Evolutionary conservation across 306 rosid species (phyloP).

Genomic region (Cyclanthera cordifolia): DNA sequence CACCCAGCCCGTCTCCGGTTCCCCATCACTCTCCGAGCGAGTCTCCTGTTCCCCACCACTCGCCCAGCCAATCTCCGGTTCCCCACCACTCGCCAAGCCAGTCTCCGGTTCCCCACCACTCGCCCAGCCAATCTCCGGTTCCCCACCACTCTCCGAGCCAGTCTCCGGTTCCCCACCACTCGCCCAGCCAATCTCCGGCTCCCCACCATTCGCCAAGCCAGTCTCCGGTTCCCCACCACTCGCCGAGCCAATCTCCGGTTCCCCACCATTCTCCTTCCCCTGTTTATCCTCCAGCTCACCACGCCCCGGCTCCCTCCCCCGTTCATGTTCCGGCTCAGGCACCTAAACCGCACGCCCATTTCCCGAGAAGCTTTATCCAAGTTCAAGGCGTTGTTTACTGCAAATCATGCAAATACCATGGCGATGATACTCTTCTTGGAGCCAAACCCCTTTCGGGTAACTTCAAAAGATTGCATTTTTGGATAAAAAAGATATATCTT

Average conservation of each 20-base stretch:
- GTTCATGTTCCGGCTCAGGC: background rate
- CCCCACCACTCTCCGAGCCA: slow-evolving; percentile 9
- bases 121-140: slow-evolving; percentile 2
- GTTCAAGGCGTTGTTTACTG: slow-evolving; percentile 83
- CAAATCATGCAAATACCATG: slow-evolving; percentile 65
- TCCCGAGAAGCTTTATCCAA: slow-evolving; percentile 42
- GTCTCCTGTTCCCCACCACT: slow-evolving; percentile 1
- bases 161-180: slow-evolving; percentile 16
- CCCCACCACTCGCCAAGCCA: slow-evolving; percentile 14
- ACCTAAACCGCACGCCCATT: slow-evolving; percentile 6
- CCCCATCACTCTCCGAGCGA: background rate
- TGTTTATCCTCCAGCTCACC: too few relatives aligned
- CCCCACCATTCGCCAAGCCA: background rate
- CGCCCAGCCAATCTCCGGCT: slow-evolving; percentile 8
- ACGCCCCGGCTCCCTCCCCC: background rate
- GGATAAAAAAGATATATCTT: background rate
- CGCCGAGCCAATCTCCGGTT: too few relatives aligned
- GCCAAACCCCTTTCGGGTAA: slow-evolving; percentile 49
- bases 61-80: too few relatives aligned
- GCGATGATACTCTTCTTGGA: slow-evolving; percentile 39
- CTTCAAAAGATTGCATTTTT: background rate
- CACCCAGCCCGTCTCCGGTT: background rate
- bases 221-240: slow-evolving; percentile 17
- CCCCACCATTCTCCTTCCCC: background rate
- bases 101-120: slow-evolving; percentile 2